These are phyloP conservation scores for Colletotrichum chlorophyti DNA, from an alignment of 2,329 filamentous ascomycete species.

Conservation along the genomic window DNA sequence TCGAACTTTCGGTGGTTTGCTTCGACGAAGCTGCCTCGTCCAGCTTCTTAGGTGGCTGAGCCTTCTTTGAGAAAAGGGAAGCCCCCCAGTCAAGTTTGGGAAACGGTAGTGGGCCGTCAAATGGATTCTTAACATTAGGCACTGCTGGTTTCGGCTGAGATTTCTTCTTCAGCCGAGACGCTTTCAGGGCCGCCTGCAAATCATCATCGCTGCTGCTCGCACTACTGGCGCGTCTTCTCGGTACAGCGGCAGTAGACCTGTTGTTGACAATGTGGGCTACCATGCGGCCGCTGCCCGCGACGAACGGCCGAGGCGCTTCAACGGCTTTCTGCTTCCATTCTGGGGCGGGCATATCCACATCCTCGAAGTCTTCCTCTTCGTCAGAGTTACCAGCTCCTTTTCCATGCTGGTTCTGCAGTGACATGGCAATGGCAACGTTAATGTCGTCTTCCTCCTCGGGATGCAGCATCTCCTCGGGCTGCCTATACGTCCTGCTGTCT, in stretches of 20 bases:
- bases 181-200: constrained; percentile 76
- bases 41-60: constrained; percentile 13
- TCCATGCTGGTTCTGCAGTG: constrained; percentile 70
- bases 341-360: constrained; percentile 52
- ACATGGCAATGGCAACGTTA: constrained; percentile 83
- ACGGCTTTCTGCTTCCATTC: constrained; percentile 64
- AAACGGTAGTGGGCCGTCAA: constrained; percentile 87
- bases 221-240: constrained; percentile 52
- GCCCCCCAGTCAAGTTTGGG: constrained; percentile 80
- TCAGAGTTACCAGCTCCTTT: constrained; percentile 43
- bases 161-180: constrained; percentile 69
- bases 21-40: constrained; percentile 1
- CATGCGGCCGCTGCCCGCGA: constrained; percentile 60
- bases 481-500: constrained; percentile 30
- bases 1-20: constrained; percentile 11
- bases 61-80: constrained; percentile 59
- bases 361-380: constrained; percentile 55
- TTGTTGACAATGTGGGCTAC: constrained; percentile 80
- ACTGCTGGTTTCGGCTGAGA: constrained; percentile 44
- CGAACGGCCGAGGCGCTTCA: constrained; percentile 57
- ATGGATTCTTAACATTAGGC: constrained; percentile 66
- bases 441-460: constrained; percentile 67
- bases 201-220: constrained; percentile 74
- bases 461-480: constrained; percentile 45
- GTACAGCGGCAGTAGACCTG: constrained; percentile 67